A percentile compares a stretch with the other conserved stretches of the same genome.
Conservation (phyloP, 1,284 basidiomycete genomes). For the Austroboletus rostrupii region DNA sequence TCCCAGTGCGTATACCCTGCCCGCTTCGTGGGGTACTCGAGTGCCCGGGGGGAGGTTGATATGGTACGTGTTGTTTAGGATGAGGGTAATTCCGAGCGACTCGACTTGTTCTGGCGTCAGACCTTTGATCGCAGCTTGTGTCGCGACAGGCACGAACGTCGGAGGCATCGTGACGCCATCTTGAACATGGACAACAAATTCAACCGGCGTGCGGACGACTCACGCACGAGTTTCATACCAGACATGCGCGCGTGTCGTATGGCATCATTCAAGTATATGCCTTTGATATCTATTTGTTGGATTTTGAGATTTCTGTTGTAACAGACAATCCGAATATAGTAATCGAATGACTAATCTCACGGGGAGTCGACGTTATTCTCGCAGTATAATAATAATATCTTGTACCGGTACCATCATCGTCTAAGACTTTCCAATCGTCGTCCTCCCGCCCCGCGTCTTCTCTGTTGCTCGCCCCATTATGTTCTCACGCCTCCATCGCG, state of each 20-base stretch:
- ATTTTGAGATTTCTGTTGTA: too few species aligned
- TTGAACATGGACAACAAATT: conserved; percentile 1
- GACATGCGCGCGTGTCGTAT: conserved; percentile 65
- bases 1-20: conserved; percentile 74
- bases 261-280: conserved; percentile 74
- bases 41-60: conserved; percentile 77
- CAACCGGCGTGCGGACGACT: conserved; percentile 22
- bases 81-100: conserved; percentile 70
- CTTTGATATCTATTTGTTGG: conserved; percentile 66
- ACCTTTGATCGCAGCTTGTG: conserved; percentile 84
- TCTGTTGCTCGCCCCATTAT: too few species aligned
- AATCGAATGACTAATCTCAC: too few species aligned
- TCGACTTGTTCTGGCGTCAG: conserved; percentile 82
- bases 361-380: too few species aligned
- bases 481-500: too few species aligned
- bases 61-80: conserved; percentile 85
- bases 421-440: too few species aligned
- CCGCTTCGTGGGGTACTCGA: conserved; percentile 62
- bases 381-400: too few species aligned
- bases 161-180: conserved; percentile 79
- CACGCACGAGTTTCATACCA: conserved; percentile 73
- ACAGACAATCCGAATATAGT: too few species aligned
- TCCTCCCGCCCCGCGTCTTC: too few species aligned
- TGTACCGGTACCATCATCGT: too few species aligned
- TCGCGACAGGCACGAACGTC: conserved; percentile 89